Percentiles rank a stretch among this genome's conserved stretches.
These are phyloP conservation scores for Pseudovirgaria hyperparasitica DNA, from an alignment of 2,329 filamentous ascomycete species.

Conservation along the genomic window DNA sequence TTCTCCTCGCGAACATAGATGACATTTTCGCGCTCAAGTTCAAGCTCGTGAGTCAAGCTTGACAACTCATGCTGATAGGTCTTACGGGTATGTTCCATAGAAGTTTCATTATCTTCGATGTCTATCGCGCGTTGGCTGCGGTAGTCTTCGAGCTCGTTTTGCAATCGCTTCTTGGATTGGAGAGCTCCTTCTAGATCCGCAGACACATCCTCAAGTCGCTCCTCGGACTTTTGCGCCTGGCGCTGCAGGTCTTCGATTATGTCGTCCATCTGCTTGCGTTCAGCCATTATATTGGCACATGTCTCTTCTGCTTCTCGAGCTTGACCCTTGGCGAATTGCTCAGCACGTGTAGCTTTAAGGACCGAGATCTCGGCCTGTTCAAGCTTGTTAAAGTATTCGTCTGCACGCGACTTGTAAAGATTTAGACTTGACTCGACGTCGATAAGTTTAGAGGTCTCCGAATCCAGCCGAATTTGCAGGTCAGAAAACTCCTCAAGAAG, in stretches of 20 bases:
- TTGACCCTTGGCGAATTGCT: constrained; percentile 87
- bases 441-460: constrained; percentile 70
- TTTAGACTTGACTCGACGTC: constrained; percentile 76
- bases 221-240: constrained; percentile 79
- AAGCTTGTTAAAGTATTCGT: constrained; percentile 94
- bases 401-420: constrained; percentile 81
- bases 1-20: constrained; percentile 77
- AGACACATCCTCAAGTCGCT: constrained; percentile 79
- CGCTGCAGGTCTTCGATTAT: constrained; percentile 81
- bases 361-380: constrained; percentile 95
- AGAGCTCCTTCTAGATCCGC: constrained; percentile 76
- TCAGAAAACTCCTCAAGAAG: constrained; percentile 87
- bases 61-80: constrained; percentile 95
- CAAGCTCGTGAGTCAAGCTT: constrained; percentile 79
- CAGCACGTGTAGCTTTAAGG: constrained; percentile 78
- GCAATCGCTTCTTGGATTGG: constrained; percentile 84
- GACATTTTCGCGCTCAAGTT: constrained; percentile 83
- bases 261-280: constrained; percentile 80
- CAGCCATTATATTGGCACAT: constrained; percentile 79
- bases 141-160: constrained; percentile 97
- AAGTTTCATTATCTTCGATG: constrained; percentile 90
- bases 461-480: constrained; percentile 82
- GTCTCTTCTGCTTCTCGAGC: constrained; percentile 84
- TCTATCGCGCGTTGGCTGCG: constrained; percentile 89
- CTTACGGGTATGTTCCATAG: constrained; percentile 91